phyloP scores from a whole-genome alignment of 208 protist genomes.

The Trypanosoma mega region DNA sequence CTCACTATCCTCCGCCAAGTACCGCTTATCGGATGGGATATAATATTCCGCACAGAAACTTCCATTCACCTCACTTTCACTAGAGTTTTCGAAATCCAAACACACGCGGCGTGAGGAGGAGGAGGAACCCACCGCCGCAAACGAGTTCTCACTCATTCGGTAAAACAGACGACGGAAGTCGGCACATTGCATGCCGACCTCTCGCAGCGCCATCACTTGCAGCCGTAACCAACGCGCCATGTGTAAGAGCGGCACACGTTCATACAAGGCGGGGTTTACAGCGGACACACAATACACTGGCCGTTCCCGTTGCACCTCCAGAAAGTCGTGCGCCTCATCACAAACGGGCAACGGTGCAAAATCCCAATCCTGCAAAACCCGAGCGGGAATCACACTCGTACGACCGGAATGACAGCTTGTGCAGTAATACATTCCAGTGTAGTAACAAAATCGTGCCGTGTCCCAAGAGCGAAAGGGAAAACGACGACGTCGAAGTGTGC shows the following conservation, averaged over 20 bases:
- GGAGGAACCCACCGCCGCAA: too few species aligned
- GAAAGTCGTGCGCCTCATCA: conserved; percentile 27
- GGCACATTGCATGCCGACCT: conserved; percentile 29
- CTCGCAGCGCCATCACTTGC: conserved; percentile 32
- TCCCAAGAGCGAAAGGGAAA: conserved; percentile 22
- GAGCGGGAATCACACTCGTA: conserved; percentile 30
- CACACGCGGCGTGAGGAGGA: too few species aligned
- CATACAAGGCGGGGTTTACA: conserved; percentile 31
- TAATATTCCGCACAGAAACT: conserved; percentile 6
- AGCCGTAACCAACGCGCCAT: conserved; percentile 23
- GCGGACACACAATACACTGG: conserved; percentile 38
- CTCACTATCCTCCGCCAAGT: conserved; percentile 35
- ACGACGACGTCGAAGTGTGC: conserved; percentile 9
- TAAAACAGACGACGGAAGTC: conserved; percentile 35
- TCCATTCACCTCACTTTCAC: not conserved
- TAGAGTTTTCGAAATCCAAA: too few species aligned
- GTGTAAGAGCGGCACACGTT: conserved; percentile 16
- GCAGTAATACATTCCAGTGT: conserved; percentile 54
- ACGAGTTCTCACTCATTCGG: conserved; percentile 17
- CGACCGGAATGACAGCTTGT: conserved; percentile 26
- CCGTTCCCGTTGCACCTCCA: conserved; percentile 22
- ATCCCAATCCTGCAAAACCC: conserved; percentile 42
- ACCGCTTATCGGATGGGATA: conserved; percentile 27
- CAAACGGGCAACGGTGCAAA: conserved; percentile 34
- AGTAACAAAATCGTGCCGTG: conserved; percentile 48